A percentile compares a stretch with the other conserved stretches of the same genome.
Conservation (phyloP, 768 basidiomycete species). For the Kockovaella imperatae region DNA sequence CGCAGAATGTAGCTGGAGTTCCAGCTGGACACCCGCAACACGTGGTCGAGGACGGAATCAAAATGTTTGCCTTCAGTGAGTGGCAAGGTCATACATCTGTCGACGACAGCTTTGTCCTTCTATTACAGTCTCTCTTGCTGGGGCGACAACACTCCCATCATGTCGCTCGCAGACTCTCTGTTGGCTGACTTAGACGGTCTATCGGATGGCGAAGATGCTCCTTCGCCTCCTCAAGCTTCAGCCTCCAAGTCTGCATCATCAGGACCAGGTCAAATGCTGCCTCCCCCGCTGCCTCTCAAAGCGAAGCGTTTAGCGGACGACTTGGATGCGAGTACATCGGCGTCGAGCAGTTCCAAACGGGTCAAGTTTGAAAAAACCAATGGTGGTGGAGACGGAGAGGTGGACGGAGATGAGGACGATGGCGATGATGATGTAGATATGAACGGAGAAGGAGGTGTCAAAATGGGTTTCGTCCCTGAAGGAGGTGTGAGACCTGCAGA, state of each 20-base stretch:
- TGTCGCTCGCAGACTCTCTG: constrained; percentile 76
- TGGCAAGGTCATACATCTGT: too few relatives aligned
- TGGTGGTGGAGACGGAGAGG: constrained; percentile 50
- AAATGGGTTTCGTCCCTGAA: constrained; percentile 40
- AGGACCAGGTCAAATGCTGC: constrained; percentile 34
- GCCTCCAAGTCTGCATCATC: constrained; percentile 13
- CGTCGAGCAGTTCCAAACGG: too few relatives aligned
- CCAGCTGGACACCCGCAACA: too few relatives aligned
- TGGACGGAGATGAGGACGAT: constrained; percentile 56
- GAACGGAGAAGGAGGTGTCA: constrained; percentile 49
- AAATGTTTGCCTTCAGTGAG: too few relatives aligned
- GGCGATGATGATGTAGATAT: constrained; percentile 48
- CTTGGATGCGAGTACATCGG: constrained; percentile 26
- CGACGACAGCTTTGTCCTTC: too few relatives aligned
- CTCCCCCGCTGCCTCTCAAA: constrained; percentile 31
- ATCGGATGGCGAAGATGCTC: constrained; percentile 52
- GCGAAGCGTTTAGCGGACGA: constrained; percentile 45
- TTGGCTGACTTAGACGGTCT: constrained; percentile 84
- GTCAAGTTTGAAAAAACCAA: constrained; percentile 44
- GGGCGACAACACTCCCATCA: constrained; percentile 15
- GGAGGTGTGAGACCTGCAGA: constrained; percentile 91
- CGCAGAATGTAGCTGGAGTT: too few relatives aligned
- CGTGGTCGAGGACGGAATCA: too few relatives aligned
- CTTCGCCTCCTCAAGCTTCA: constrained; percentile 3
- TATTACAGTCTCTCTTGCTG: too few relatives aligned